A percentile compares a stretch with the other conserved stretches of the same genome.
These are phyloP conservation scores for Plectosphaerella plurivora DNA, from an alignment of 2,329 filamentous ascomycete species.

Conservation along the genomic window DNA sequence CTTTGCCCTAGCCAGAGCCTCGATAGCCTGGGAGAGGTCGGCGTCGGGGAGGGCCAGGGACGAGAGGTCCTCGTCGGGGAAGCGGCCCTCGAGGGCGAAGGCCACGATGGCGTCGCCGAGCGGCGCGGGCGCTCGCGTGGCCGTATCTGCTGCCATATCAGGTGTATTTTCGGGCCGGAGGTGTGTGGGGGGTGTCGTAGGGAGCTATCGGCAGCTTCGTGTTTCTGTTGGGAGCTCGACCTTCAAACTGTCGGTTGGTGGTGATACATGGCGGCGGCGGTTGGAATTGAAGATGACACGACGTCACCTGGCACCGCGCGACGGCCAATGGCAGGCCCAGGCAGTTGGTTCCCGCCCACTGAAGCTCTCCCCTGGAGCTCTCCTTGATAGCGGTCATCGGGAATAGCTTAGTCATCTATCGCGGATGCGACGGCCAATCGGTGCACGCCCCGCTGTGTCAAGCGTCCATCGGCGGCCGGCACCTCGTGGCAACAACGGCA, in stretches of 20 bases:
- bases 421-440: not conserved
- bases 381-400: not conserved
- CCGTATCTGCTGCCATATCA: conserved; percentile 24
- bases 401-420: not conserved
- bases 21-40: conserved; percentile 32
- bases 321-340: not conserved
- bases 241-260: not conserved
- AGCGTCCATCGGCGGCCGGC: not conserved
- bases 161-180: not conserved
- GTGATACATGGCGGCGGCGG: not conserved
- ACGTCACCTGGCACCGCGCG: not conserved
- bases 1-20: conserved; percentile 30
- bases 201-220: not conserved
- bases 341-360: not conserved
- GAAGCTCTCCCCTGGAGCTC: not conserved
- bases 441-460: not conserved
- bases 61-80: conserved; percentile 33
- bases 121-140: conserved; percentile 16
- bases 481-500: too few species aligned
- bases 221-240: not conserved
- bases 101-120: conserved; percentile 34
- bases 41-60: conserved; percentile 30
- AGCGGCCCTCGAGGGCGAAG: conserved; percentile 34
- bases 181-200: not conserved
- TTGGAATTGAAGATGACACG: not conserved